These are phyloP conservation scores for Rhodotorula glutinis DNA, from an alignment of 1,284 basidiomycete genomes.

Conservation along the genomic window DNA sequence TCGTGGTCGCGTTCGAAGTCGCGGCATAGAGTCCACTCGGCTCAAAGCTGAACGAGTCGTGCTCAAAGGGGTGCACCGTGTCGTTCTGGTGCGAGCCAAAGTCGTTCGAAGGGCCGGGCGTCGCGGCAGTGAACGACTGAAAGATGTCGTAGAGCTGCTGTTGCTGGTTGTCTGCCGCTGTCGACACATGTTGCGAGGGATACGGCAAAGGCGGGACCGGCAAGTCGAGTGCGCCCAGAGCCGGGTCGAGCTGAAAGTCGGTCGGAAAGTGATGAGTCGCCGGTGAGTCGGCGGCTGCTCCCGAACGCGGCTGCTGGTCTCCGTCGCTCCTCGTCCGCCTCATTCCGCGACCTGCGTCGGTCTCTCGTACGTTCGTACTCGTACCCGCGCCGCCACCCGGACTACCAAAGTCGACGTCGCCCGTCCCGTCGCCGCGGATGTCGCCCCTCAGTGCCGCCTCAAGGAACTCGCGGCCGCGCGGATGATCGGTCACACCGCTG, in stretches of 20 bases:
- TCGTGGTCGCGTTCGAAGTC: background rate
- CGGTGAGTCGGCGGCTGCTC: background rate
- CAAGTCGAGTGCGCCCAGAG: background rate
- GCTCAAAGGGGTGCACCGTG: too few relatives aligned
- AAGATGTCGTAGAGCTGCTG: background rate
- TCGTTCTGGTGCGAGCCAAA: too few relatives aligned
- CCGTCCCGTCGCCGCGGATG: constrained; percentile 2
- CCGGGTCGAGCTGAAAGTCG: background rate
- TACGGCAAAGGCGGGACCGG: constrained; percentile 1
- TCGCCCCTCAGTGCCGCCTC: constrained; percentile 24
- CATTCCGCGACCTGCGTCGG: too few relatives aligned
- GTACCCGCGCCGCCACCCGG: background rate
- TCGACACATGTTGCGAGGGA: background rate
- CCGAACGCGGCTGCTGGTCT: background rate
- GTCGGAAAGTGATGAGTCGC: background rate
- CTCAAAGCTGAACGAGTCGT: too few relatives aligned
- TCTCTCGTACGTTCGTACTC: too few relatives aligned
- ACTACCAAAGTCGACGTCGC: background rate
- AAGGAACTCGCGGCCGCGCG: constrained; percentile 28
- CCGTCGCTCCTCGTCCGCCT: too few relatives aligned
- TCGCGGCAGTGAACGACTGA: background rate
- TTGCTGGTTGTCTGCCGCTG: background rate
- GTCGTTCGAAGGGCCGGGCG: too few relatives aligned
- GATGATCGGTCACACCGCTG: constrained; percentile 24
- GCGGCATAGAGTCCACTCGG: background rate